phyloP scores from a whole-genome alignment of 768 basidiomycete species.

The Tubosaeta brunneosetosa region DNA sequence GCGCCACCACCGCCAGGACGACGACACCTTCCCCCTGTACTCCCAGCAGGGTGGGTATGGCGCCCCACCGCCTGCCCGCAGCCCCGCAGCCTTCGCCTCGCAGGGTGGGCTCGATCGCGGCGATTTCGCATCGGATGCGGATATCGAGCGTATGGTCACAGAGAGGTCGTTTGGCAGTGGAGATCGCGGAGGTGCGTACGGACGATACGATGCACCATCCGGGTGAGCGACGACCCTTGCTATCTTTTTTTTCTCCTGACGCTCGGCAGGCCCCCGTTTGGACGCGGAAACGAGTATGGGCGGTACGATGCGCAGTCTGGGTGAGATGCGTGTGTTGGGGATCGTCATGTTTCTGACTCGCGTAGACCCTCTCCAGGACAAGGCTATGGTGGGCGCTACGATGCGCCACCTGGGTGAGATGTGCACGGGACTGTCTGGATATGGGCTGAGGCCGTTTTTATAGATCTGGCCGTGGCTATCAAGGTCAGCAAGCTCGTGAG shows the following conservation, averaged over 20 bases:
- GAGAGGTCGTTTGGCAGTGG: conserved; percentile 10
- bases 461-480: conserved; percentile 9
- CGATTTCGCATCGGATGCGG: conserved; percentile 30
- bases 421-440: background rate
- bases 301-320: conserved; percentile 7
- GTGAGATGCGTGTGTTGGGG: conserved; percentile 1
- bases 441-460: background rate
- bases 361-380: conserved; percentile 10
- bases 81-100: background rate
- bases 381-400: conserved; percentile 3
- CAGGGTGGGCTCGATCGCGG: conserved; percentile 16
- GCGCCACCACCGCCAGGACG: background rate
- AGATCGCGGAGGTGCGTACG: background rate
- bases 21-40: conserved; percentile 4
- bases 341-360: background rate
- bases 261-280: background rate
- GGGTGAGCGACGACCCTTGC: conserved; percentile 9
- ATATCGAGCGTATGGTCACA: conserved; percentile 19
- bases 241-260: background rate
- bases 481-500: conserved; percentile 1
- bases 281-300: background rate
- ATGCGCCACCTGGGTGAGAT: conserved; percentile 13
- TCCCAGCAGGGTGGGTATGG: background rate
- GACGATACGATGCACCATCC: conserved; percentile 3
- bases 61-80: conserved; percentile 2